Conservation (phyloP, 495 filamentous ascomycete species). For the Penicillium daleae region DNA sequence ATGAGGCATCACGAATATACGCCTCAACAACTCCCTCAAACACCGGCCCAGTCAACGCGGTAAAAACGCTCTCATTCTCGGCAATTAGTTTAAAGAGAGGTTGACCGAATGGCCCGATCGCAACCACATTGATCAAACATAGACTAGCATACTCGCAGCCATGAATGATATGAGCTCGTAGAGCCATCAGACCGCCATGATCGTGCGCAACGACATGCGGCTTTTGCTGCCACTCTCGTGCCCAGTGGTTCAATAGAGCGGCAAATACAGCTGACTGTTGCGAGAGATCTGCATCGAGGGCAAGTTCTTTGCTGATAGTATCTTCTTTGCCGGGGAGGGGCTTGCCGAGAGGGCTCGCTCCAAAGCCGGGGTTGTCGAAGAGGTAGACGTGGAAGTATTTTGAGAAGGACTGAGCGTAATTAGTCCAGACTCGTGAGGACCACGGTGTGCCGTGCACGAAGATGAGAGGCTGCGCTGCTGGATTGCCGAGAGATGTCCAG, state of each 20-base stretch:
- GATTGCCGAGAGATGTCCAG: constrained; percentile 33
- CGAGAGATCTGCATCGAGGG: constrained; percentile 28
- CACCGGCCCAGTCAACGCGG: constrained; percentile 26
- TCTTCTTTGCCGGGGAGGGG: constrained; percentile 15
- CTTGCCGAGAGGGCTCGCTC: constrained; percentile 22
- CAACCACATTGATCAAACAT: constrained; percentile 40
- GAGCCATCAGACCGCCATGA: constrained; percentile 34
- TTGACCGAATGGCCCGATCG: constrained; percentile 36
- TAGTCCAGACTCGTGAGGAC: constrained; percentile 39
- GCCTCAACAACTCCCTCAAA: constrained; percentile 35
- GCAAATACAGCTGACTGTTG: constrained; percentile 35
- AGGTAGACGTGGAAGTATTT: constrained; percentile 37
- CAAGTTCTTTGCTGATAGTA: constrained; percentile 14
- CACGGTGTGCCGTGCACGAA: constrained; percentile 45
- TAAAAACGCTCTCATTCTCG: constrained; percentile 33
- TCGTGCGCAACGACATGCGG: constrained; percentile 44
- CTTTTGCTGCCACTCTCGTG: constrained; percentile 1
- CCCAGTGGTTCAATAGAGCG: constrained; percentile 35
- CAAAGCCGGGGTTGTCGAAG: constrained; percentile 46
- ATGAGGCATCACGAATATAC: constrained; percentile 38
- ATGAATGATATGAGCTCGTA: constrained; percentile 33
- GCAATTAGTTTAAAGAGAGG: constrained; percentile 39
- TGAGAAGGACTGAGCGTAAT: constrained; percentile 31
- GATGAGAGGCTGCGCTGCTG: constrained; percentile 28
- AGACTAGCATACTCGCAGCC: constrained; percentile 34